Evolutionary conservation across 805 yeast species (phyloP), one percentile per base, ranked within the genome.

Genomic region (Saturnispora galanensis): DNA sequence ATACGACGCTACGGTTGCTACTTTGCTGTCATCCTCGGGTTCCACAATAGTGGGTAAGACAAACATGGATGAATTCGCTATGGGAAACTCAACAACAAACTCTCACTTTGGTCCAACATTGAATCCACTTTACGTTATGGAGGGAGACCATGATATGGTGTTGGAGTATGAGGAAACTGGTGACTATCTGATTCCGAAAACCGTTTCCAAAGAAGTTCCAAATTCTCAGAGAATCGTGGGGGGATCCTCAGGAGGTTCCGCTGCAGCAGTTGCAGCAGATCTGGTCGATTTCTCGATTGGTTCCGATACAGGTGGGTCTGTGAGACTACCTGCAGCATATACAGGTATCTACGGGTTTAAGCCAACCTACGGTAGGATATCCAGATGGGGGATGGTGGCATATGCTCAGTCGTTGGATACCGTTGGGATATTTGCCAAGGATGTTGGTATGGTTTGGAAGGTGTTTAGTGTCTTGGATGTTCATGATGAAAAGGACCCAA

Each of bases 301-400:
- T 0, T 84, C 97, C 1, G 99, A 93, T 56, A 93, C 99, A 0
- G 99, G 99, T 5, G 99, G 99, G 0, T 87, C 97, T 0, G 86
- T 93, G 0, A 71, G 99, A 49, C 67, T 86, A 16, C 99, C 99
- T 0, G 94, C 95, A 1, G 81, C 95, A 15, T 87, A 82, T 59
- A 81, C 90, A 52, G 85, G 89, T 1, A 71, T 83, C 0, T 65
- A 77, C 29, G 98, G 98, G 1, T 87, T 87, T 66, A 93, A 93
- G 60, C 98, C 98, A 1, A 73, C 93, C 0, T 93, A 93, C 60
- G 98, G 98, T 0, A 70, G 96, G 33, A 67, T 93, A 2, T 88
- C 97, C 0, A 68, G 99, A 46, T 81, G 86, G 79, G 99, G 98
- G 2, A 86, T 93, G 8, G 66, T 89, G 3, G 79, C 96, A 0